Conservation (phyloP, 768 basidiomycete species). For the Amyloporia xantha region DNA sequence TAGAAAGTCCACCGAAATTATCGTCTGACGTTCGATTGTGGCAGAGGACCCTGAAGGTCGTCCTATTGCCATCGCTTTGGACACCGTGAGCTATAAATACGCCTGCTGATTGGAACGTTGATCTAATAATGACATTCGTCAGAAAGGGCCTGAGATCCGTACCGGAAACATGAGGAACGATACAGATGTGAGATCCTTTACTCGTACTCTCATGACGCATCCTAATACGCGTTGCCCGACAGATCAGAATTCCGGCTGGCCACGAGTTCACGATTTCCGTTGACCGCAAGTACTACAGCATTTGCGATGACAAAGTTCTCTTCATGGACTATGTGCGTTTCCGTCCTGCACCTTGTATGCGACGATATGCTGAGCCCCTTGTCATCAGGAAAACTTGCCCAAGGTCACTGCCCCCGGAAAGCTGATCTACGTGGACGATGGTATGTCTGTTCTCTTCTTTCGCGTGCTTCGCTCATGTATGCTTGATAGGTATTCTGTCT, state of each 20-base stretch:
- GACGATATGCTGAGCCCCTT: not conserved
- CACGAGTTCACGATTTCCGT: constrained; percentile 92
- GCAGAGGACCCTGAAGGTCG: constrained; percentile 70
- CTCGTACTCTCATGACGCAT: not conserved
- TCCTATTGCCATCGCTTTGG: constrained; percentile 94
- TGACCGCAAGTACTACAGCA: constrained; percentile 72
- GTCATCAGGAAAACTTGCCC: constrained; percentile 71
- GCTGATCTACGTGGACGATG: constrained; percentile 96
- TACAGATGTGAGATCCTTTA: constrained; percentile 60
- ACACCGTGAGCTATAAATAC: constrained; percentile 61
- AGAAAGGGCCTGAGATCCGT: constrained; percentile 99
- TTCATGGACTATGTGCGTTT: constrained; percentile 88
- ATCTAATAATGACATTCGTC: constrained; percentile 2
- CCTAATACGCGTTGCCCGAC: not conserved
- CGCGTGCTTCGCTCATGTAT: constrained; percentile 7
- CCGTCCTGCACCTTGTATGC: not conserved
- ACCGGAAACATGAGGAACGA: constrained; percentile 88
- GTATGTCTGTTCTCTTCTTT: constrained; percentile 28
- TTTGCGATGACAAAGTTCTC: constrained; percentile 76
- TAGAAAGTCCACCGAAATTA: not conserved
- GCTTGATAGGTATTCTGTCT: constrained; percentile 65
- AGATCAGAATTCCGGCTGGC: constrained; percentile 58
- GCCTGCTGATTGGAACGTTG: not conserved
- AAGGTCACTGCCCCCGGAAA: constrained; percentile 98
- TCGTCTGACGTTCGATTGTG: constrained; percentile 5